Evolutionary conservation across 2,329 filamentous ascomycete genomes (phyloP).

Genomic region (Graphiopsis chlorocephala): DNA sequence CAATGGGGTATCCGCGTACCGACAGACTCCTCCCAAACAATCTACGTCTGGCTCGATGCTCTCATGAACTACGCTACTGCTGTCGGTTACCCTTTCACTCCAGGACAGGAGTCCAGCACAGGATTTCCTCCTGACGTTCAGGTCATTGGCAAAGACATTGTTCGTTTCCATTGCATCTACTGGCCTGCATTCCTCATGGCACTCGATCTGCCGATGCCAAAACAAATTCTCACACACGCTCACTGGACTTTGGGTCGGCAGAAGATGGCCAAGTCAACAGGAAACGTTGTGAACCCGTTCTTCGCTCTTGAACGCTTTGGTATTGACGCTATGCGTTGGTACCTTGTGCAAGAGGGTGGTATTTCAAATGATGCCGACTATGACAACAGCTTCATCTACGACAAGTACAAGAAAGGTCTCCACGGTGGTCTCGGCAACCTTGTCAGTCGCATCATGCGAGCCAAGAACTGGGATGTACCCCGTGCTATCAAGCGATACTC

Average conservation of each 20-base stretch:
- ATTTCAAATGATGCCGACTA: conserved; percentile 79
- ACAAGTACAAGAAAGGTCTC: conserved; percentile 75
- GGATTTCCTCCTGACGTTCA: conserved; percentile 92
- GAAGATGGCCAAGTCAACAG: conserved; percentile 96
- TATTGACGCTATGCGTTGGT: conserved; percentile 84
- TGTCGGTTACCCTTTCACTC: conserved; percentile 78
- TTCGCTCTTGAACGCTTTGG: conserved; percentile 87
- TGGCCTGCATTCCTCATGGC: conserved; percentile 97
- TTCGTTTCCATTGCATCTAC: conserved; percentile 95
- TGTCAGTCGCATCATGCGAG: conserved; percentile 61
- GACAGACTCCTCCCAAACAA: conserved; percentile 78
- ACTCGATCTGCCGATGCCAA: conserved; percentile 73
- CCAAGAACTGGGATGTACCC: conserved; percentile 56
- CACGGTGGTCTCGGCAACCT: conserved; percentile 79
- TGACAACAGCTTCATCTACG: conserved; percentile 71
- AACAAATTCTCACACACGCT: conserved; percentile 79
- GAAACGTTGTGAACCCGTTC: conserved; percentile 93
- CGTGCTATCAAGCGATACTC: conserved; percentile 32
- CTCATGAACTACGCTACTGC: conserved; percentile 91
- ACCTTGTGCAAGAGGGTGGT: conserved; percentile 76
- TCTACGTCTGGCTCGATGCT: conserved; percentile 98
- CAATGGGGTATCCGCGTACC: conserved; percentile 89
- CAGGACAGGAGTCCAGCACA: conserved; percentile 58
- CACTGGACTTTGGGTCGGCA: conserved; percentile 91
- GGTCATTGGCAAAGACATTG: conserved; percentile 92